Evolutionary conservation across 495 filamentous ascomycete genomes (phyloP), one percentile per base, ranked within the genome.

Genomic region (Neurospora sp.): DNA sequence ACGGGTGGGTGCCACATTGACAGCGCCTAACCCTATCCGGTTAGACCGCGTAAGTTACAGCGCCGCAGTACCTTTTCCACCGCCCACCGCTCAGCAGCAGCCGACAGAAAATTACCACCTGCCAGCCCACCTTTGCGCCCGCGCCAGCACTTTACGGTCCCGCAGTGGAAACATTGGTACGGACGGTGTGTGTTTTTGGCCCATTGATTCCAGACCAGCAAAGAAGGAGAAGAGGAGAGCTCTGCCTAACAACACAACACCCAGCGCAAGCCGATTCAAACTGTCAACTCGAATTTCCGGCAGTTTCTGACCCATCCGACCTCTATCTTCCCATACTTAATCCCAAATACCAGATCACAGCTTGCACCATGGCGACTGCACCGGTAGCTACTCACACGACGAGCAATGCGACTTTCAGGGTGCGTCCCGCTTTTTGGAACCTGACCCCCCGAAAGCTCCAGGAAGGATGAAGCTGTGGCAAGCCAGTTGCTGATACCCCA

Each of bases 321-420:
- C 73, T 75, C 76, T 73, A 73, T 78, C 39, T 35, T 35, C 42
- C 35, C 10, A n/a, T 37, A 35, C 5, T 35, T 35, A 35, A n/a
- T 31, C 40, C 39, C 42, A 59, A 44, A n/a, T 69, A 38, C n/a
- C 16, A 18, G 16, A 70, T 70, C 70, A 73, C 31, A 76, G 44
- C 42, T 73, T 80, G 78, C 83, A 90, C 80, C 40, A 94, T 94
- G 91, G 90, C 91, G 76, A 84, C 90, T 76, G 81, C 87, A 83
- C 84, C 86, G 70, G 81, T 81, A 76, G 77, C 87, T 74, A 83
- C 85, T 74, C 83, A 82, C 72, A 84, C 83, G 78, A 83, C 85
- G 79, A 85, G 85, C 79, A 92, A 91, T 83, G 89, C 87, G 84
- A 87, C 93, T 74, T 97, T 97, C 87, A 92, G 91, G 84, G 94